Conservation (phyloP, 768 basidiomycete genomes). For the Albatrellus ellisii region DNA sequence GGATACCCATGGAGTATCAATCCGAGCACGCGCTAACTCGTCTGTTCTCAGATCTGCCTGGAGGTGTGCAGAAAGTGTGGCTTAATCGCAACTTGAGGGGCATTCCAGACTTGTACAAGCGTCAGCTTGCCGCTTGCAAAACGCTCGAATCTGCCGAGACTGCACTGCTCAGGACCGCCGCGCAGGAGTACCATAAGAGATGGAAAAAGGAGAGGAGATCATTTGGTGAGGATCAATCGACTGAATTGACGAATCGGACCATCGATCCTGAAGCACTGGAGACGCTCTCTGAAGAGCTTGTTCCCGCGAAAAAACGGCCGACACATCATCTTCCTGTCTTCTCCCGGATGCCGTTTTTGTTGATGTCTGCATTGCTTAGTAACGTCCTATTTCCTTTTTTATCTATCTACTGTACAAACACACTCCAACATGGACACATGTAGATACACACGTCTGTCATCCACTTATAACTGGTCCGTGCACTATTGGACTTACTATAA, state of each 20-base stretch:
- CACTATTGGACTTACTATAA: no score
- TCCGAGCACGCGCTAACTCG: conserved; percentile 49
- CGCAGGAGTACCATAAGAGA: conserved; percentile 46
- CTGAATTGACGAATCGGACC: conserved; percentile 4
- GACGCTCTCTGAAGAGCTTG: conserved; percentile 28
- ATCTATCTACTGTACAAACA: no score
- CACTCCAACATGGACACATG: no score
- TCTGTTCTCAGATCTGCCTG: conserved; percentile 75
- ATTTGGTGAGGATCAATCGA: conserved; percentile 20
- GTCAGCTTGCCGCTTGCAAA: conserved; percentile 54
- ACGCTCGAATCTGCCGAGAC: conserved; percentile 87
- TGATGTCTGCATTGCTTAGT: no score
- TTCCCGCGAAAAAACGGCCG: conserved; percentile 65
- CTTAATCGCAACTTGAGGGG: conserved; percentile 82
- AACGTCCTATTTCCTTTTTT: no score
- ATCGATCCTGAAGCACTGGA: conserved; percentile 19
- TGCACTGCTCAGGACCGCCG: conserved; percentile 56
- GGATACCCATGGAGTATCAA: conserved; percentile 70
- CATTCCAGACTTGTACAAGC: conserved; percentile 70
- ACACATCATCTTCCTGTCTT: conserved; percentile 53
- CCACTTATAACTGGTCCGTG: no score
- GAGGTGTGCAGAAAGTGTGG: conserved; percentile 87
- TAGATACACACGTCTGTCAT: no score
- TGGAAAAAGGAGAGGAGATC: no score
- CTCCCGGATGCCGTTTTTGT: conserved; percentile 35